phyloP scores from a whole-genome alignment of 106 monocot species.

The Dioscorea alata region DNA sequence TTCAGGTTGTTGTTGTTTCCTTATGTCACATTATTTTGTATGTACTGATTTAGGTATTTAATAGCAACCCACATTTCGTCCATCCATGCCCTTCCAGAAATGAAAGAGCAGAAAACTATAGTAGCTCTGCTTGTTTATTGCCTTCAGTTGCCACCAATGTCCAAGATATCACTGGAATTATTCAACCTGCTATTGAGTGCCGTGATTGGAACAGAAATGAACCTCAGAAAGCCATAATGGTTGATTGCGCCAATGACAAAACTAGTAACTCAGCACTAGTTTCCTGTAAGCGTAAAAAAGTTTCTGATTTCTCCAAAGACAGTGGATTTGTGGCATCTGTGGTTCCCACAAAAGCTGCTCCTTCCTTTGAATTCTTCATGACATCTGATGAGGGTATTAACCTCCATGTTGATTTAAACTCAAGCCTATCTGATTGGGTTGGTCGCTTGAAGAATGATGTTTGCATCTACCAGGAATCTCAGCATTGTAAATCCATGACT shows the following conservation, averaged over 20 bases:
- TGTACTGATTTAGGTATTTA: constrained; percentile 13
- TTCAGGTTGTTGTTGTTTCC: background rate
- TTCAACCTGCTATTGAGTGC: constrained; percentile 6
- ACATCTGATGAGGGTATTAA: constrained; percentile 70
- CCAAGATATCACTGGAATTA: constrained; percentile 1
- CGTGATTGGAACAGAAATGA: background rate
- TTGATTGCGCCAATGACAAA: background rate
- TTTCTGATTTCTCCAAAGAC: constrained; percentile 17
- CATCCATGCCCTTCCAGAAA: background rate
- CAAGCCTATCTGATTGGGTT: constrained; percentile 53
- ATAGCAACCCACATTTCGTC: background rate
- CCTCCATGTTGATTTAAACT: constrained; percentile 71
- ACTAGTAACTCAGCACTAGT: constrained; percentile 1
- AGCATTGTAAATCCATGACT: constrained; percentile 15
- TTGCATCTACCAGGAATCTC: constrained; percentile 19
- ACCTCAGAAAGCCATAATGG: constrained; percentile 4
- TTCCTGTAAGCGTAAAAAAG: constrained; percentile 3
- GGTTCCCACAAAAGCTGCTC: constrained; percentile 14
- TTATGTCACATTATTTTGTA: constrained; percentile 1
- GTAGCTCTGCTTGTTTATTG: constrained; percentile 14
- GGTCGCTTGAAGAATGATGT: constrained; percentile 59
- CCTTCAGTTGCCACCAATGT: background rate
- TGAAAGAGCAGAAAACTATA: constrained; percentile 17
- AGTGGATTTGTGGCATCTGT: constrained; percentile 16
- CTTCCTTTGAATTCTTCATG: constrained; percentile 74